Evolutionary conservation across 2,329 filamentous ascomycete species (phyloP).

Genomic region (Verticillium longisporum): DNA sequence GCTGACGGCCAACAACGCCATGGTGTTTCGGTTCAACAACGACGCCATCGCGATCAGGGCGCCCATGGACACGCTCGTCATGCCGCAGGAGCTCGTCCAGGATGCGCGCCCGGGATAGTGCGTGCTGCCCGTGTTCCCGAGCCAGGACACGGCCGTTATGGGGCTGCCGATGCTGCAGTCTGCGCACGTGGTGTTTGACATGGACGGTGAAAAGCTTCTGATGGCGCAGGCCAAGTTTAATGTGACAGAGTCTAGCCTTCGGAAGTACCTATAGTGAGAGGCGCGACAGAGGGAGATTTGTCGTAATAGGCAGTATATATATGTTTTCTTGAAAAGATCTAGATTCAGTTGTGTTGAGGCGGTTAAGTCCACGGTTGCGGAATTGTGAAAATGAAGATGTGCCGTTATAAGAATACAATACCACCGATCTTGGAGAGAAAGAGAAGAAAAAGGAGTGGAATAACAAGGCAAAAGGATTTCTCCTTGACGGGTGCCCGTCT

Average conservation of each 20-base stretch:
- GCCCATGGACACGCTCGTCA: neutral
- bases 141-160: neutral
- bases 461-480: no score
- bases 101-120: neutral
- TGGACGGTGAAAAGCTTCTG: neutral
- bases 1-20: neutral
- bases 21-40: conserved; percentile 2
- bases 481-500: no score
- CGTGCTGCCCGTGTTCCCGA: neutral
- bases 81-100: neutral
- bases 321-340: no score
- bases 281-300: no score
- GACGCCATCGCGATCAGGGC: conserved; percentile 2
- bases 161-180: conserved; percentile 1
- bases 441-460: no score
- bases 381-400: no score
- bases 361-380: no score
- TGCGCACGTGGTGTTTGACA: conserved; percentile 4
- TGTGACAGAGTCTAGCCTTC: neutral
- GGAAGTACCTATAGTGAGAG: neutral
- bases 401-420: no score
- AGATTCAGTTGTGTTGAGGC: no score
- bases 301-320: no score
- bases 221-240: conserved; percentile 7
- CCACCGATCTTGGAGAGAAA: no score